phyloP scores from a whole-genome alignment of 176 grass and related monocot species.

The Avena eriantha region DNA sequence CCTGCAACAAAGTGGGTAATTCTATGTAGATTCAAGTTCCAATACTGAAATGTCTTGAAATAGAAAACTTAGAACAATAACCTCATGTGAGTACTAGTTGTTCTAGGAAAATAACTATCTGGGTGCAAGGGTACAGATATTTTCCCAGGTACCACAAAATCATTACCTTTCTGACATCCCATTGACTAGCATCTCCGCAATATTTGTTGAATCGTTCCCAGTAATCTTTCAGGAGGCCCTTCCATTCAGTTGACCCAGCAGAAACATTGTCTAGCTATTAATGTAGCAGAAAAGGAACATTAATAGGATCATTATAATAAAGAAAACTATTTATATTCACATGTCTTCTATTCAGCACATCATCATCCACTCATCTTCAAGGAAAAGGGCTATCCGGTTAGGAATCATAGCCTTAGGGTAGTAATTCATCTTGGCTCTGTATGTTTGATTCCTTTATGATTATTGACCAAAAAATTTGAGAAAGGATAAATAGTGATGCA shows the following conservation, averaged over 20 bases:
- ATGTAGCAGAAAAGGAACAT: conserved; percentile 41
- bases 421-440: conserved; percentile 20
- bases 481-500: conserved; percentile 21
- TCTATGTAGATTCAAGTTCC: conserved; percentile 37
- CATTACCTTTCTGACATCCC: conserved; percentile 77
- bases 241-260: conserved; percentile 92
- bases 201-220: conserved; percentile 91
- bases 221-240: conserved; percentile 83
- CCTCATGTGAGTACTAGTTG: background rate
- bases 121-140: conserved; percentile 10
- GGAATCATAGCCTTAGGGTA: background rate
- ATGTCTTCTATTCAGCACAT: background rate
- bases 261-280: conserved; percentile 95
- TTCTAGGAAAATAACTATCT: conserved; percentile 1
- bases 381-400: background rate
- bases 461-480: background rate
- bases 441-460: background rate
- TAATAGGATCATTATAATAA: conserved; percentile 29
- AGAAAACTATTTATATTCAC: background rate
- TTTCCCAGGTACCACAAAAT: conserved; percentile 3
- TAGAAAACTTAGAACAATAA: background rate
- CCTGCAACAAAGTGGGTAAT: conserved; percentile 56
- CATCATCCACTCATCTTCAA: background rate
- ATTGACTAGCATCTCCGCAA: conserved; percentile 61
- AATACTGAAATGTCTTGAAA: background rate